Evolutionary conservation across 2,329 filamentous ascomycete species (phyloP).

Genomic region (Aspergillus neotritici): DNA sequence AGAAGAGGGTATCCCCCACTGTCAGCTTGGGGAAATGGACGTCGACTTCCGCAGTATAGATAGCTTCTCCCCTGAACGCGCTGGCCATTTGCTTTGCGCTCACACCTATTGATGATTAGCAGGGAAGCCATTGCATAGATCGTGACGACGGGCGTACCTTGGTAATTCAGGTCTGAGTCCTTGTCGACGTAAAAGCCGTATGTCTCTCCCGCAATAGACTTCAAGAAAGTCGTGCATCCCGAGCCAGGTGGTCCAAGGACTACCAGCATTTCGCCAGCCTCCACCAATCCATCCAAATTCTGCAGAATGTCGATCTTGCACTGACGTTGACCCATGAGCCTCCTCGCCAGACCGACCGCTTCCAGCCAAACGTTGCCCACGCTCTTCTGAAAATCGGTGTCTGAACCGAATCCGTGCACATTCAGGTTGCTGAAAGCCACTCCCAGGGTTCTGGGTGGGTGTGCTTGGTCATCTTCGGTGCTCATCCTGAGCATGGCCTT

Average conservation of each 20-base stretch:
- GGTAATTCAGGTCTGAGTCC: constrained; percentile 68
- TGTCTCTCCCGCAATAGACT: constrained; percentile 72
- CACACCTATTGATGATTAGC: no score
- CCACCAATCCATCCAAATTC: constrained; percentile 53
- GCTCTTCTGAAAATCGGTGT: constrained; percentile 30
- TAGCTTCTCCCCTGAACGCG: constrained; percentile 59
- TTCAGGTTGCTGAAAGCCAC: constrained; percentile 37
- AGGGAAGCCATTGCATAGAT: no score
- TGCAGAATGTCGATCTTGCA: constrained; percentile 49
- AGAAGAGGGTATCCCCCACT: constrained; percentile 68
- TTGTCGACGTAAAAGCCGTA: constrained; percentile 67
- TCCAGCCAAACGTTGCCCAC: constrained; percentile 4
- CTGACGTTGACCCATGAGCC: background rate
- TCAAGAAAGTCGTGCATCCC: constrained; percentile 71
- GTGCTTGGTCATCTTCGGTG: constrained; percentile 31
- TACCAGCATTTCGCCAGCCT: constrained; percentile 45
- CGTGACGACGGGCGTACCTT: constrained; percentile 33
- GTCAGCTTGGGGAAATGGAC: constrained; percentile 70
- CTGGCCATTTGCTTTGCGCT: no score
- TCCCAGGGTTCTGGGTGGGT: constrained; percentile 35
- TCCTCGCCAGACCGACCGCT: background rate
- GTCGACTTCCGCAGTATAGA: constrained; percentile 74
- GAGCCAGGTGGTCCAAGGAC: constrained; percentile 41
- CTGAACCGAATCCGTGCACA: constrained; percentile 35
- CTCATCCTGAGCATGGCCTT: constrained; percentile 34